A percentile compares a stretch with the other conserved stretches of the same genome.
These are phyloP conservation scores for Penicillium carneum DNA, from an alignment of 2,329 filamentous ascomycete genomes.

Conservation along the genomic window DNA sequence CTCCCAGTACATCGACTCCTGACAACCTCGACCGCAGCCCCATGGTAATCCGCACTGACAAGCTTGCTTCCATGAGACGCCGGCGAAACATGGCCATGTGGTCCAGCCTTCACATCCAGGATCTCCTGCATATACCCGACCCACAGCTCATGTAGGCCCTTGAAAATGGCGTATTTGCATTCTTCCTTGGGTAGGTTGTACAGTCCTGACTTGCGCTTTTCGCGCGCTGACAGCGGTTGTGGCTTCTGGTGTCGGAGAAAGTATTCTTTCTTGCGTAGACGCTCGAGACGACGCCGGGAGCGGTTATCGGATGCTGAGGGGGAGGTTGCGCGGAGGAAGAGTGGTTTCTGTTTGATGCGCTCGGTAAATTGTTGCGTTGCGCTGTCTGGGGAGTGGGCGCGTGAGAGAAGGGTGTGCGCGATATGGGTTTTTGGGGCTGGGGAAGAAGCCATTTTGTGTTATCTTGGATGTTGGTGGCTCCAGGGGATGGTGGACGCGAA, in stretches of 20 bases:
- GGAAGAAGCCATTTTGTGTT: constrained; percentile 30
- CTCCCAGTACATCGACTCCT: constrained; percentile 79
- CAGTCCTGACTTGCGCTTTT: constrained; percentile 75
- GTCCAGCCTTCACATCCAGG: constrained; percentile 63
- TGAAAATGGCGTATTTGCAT: constrained; percentile 76
- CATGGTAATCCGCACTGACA: constrained; percentile 87
- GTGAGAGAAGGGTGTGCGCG: constrained; percentile 72
- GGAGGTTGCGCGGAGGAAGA: constrained; percentile 78
- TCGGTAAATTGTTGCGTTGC: constrained; percentile 77
- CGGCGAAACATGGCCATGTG: constrained; percentile 62
- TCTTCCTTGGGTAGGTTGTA: constrained; percentile 75
- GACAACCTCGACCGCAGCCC: constrained; percentile 81
- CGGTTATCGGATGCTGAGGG: constrained; percentile 65
- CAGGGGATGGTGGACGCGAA: neutral
- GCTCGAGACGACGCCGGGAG: constrained; percentile 61
- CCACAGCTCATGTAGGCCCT: constrained; percentile 81
- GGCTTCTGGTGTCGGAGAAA: constrained; percentile 61
- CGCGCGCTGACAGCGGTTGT: constrained; percentile 76
- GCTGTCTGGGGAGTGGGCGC: constrained; percentile 78
- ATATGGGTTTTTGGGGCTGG: constrained; percentile 49
- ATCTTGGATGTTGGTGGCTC: neutral
- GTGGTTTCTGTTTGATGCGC: constrained; percentile 80
- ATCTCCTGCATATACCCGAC: constrained; percentile 83
- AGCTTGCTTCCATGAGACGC: constrained; percentile 65
- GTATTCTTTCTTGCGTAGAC: constrained; percentile 57